A percentile compares a stretch with the other conserved stretches of the same genome.
phyloP scores from a whole-genome alignment of 73 alveolate species.

The Blepharisma stoltei region DNA sequence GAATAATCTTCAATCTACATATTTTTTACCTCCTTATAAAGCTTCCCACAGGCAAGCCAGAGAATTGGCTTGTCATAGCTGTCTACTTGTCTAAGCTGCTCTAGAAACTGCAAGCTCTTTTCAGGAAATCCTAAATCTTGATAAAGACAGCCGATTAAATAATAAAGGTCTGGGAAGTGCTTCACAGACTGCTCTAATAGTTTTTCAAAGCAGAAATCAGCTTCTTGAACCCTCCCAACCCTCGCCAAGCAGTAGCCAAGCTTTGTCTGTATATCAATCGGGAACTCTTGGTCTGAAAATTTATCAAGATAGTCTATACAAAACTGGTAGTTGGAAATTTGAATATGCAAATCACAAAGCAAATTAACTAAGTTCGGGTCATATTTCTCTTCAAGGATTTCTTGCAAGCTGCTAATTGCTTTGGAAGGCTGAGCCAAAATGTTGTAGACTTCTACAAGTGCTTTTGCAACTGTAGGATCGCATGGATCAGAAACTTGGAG shows the following conservation, averaged over 20 bases:
- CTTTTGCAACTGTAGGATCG: constrained; percentile 16
- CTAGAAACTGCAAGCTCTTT: not conserved
- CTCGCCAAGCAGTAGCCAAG: constrained; percentile 15
- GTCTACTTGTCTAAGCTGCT: not conserved
- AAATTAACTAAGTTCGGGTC: not conserved
- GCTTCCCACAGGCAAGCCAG: constrained; percentile 18
- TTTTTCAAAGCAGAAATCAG: constrained; percentile 21
- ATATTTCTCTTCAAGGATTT: constrained; percentile 4
- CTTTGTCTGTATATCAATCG: not conserved
- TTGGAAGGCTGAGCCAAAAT: constrained; percentile 10
- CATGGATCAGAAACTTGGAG: not conserved
- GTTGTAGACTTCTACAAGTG: not conserved
- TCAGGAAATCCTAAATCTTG: not conserved
- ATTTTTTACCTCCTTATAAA: not conserved
- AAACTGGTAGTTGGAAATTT: not conserved
- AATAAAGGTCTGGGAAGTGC: not conserved
- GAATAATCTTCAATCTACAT: not conserved
- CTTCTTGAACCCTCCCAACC: constrained; percentile 15
- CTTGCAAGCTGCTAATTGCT: not conserved
- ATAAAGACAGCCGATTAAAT: not conserved
- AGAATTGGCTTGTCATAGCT: not conserved
- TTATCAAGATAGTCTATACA: constrained; percentile 19
- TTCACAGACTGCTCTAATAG: not conserved
- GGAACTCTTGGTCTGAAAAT: not conserved
- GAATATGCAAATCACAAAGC: constrained; percentile 18